phyloP scores from a whole-genome alignment of 2,329 filamentous ascomycete genomes.

The Fusarium floridanum region DNA sequence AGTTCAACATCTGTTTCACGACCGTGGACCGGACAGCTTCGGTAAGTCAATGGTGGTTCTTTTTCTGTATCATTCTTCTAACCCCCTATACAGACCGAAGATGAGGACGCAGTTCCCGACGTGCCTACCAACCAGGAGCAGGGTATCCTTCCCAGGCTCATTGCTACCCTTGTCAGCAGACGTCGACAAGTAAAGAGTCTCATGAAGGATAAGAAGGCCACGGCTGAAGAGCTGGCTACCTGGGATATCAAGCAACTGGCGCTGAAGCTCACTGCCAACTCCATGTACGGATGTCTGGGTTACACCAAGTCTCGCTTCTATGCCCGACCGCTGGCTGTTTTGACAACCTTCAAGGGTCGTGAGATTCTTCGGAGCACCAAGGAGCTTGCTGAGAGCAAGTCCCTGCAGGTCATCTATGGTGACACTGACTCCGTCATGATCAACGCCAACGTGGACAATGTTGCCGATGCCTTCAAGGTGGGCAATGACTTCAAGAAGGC shows the following conservation, averaged over 20 bases:
- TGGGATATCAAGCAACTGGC: constrained; percentile 99
- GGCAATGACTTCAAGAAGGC: constrained; percentile 95
- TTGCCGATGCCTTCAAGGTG: constrained; percentile 89
- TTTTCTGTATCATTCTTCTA: constrained; percentile 35
- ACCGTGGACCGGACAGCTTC: constrained; percentile 85
- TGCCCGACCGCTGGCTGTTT: constrained; percentile 90
- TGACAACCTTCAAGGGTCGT: constrained; percentile 96
- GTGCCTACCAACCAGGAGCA: constrained; percentile 83
- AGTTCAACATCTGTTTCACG: constrained; percentile 99
- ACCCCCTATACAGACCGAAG: constrained; percentile 62
- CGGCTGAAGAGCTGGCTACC: constrained; percentile 85
- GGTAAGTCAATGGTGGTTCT: constrained; percentile 63
- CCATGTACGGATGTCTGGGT: constrained; percentile 98
- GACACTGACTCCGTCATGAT: constrained; percentile 99
- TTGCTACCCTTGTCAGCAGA: constrained; percentile 89
- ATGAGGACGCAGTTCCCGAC: constrained; percentile 90
- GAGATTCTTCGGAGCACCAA: constrained; percentile 98
- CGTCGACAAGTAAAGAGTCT: constrained; percentile 93
- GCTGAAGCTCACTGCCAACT: constrained; percentile 97
- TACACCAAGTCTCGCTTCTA: constrained; percentile 99
- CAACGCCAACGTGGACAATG: constrained; percentile 96
- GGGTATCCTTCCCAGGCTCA: constrained; percentile 90
- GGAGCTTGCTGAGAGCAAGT: constrained; percentile 90
- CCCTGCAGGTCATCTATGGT: constrained; percentile 96
- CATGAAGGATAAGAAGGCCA: constrained; percentile 95